Conservation (phyloP, 441 rosid genomes). For the Kokia cookei region DNA sequence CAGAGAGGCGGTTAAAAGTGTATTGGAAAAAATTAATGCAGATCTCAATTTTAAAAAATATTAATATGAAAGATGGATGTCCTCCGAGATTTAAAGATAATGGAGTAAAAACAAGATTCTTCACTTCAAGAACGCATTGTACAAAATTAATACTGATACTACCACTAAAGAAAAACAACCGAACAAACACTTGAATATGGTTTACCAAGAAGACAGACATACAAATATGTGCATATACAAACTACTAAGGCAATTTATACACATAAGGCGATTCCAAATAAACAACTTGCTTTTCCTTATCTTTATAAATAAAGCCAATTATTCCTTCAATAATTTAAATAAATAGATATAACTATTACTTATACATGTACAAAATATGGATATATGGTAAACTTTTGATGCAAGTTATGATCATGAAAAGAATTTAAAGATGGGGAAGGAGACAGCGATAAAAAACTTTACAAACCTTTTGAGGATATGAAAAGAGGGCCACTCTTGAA, state of each 20-base stretch:
- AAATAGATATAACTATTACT: neutral
- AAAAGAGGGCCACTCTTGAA: slow-evolving; percentile 95
- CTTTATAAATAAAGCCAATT: neutral
- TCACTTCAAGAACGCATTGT: neutral
- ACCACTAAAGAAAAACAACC: neutral
- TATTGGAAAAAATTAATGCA: neutral
- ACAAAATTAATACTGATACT: neutral
- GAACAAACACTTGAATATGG: neutral
- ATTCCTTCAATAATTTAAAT: neutral
- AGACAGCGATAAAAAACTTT: slow-evolving; percentile 3
- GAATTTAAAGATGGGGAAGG: neutral
- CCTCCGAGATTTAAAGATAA: neutral
- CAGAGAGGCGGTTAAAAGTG: neutral
- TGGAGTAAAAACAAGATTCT: neutral
- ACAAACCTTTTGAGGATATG: slow-evolving; percentile 93
- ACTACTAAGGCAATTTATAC: neutral
- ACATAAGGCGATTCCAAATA: neutral
- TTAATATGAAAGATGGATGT: neutral
- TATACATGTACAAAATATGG: neutral
- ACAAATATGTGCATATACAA: neutral
- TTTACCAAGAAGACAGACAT: neutral
- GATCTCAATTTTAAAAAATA: neutral
- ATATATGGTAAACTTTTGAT: neutral
- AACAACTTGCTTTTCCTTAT: neutral
- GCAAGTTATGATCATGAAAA: neutral